A percentile compares a stretch with the other conserved stretches of the same genome.
phyloP scores from a whole-genome alignment of 257 asterid species.

The Gentiana dahurica region DNA sequence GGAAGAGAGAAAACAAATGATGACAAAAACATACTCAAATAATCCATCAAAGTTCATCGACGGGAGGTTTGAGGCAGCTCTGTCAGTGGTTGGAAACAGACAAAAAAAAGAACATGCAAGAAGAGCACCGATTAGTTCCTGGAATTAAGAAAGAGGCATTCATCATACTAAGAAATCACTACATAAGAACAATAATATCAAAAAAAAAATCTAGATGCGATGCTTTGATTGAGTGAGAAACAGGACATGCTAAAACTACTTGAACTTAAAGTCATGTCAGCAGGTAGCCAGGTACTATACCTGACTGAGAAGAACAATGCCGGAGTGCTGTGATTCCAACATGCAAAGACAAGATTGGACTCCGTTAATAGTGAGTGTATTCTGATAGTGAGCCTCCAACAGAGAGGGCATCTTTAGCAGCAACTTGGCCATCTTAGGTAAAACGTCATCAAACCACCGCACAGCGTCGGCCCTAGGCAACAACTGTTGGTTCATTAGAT shows the following conservation, averaged over 20 bases:
- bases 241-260: background rate
- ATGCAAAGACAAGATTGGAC: conserved; percentile 48
- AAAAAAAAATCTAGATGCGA: too few relatives aligned
- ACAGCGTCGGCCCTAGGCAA: conserved; percentile 42
- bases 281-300: conserved; percentile 16
- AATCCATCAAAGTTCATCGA: conserved; percentile 64
- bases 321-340: conserved; percentile 60
- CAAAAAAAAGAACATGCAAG: conserved; percentile 79
- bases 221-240: background rate
- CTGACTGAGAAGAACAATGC: conserved; percentile 69
- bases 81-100: conserved; percentile 57
- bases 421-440: conserved; percentile 61
- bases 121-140: conserved; percentile 88
- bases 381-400: conserved; percentile 64
- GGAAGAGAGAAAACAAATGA: too few relatives aligned
- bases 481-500: conserved; percentile 31
- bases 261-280: background rate
- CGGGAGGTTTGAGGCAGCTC: conserved; percentile 71
- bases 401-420: conserved; percentile 55
- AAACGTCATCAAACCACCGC: conserved; percentile 55
- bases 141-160: conserved; percentile 18
- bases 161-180: background rate
- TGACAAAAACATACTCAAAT: conserved; percentile 59
- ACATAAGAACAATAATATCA: background rate
- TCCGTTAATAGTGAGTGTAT: conserved; percentile 24